Conservation (phyloP, 2,329 filamentous ascomycete genomes). For the Sclerotiophoma versabilis region DNA sequence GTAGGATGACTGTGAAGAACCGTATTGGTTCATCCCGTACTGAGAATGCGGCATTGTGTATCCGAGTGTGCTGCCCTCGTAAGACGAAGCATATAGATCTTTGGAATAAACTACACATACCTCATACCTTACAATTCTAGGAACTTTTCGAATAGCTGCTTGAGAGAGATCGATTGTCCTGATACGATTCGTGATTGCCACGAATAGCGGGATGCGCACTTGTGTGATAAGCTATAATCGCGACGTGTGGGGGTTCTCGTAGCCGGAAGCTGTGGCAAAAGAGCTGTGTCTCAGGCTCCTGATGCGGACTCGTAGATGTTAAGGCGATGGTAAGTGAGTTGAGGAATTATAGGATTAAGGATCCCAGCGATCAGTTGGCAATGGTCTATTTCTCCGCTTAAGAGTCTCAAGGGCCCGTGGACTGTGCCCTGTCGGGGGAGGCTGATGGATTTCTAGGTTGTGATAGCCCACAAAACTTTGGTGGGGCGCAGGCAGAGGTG, state of each 20-base stretch:
- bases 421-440: conserved; percentile 22
- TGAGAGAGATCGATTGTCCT: conserved; percentile 27
- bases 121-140: conserved; percentile 49
- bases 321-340: background rate
- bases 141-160: conserved; percentile 30
- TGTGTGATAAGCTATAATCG: background rate
- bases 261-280: background rate
- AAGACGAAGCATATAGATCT: conserved; percentile 11
- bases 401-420: conserved; percentile 14
- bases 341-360: conserved; percentile 21
- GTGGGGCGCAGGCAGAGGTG: conserved; percentile 39
- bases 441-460: conserved; percentile 31
- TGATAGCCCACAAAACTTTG: conserved; percentile 41
- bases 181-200: conserved; percentile 30
- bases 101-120: conserved; percentile 27
- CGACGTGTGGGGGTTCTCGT: background rate
- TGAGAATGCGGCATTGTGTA: conserved; percentile 52
- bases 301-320: background rate
- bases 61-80: conserved; percentile 45
- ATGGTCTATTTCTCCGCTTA: conserved; percentile 12
- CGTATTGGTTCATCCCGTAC: conserved; percentile 48
- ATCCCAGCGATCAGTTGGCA: conserved; percentile 17
- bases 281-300: background rate
- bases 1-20: conserved; percentile 40
- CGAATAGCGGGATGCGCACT: conserved; percentile 13